phyloP scores from a whole-genome alignment of 495 filamentous ascomycete genomes.

The Glutinoglossum americanum region DNA sequence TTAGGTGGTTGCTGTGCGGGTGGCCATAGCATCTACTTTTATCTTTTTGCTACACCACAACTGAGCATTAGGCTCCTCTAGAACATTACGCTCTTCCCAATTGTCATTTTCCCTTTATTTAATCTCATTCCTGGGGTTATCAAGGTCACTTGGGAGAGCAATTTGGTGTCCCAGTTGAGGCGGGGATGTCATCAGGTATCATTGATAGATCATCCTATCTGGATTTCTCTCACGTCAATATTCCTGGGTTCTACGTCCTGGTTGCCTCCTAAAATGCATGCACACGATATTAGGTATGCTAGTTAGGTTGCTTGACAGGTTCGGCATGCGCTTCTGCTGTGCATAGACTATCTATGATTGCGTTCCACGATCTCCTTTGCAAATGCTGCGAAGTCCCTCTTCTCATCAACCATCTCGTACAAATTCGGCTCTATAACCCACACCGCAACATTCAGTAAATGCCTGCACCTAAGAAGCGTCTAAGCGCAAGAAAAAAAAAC shows the following conservation, averaged over 20 bases:
- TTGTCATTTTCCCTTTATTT: neutral
- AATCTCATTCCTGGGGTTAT: neutral
- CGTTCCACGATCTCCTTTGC: constrained; percentile 61
- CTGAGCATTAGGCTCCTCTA: neutral
- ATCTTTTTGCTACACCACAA: neutral
- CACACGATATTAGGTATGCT: neutral
- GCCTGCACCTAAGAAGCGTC: neutral
- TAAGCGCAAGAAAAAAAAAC: neutral
- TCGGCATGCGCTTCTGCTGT: neutral
- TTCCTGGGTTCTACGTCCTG: neutral
- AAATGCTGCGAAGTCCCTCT: constrained; percentile 70
- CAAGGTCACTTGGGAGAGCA: neutral
- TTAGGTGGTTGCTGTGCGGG: neutral
- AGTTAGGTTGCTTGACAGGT: neutral
- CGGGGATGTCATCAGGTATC: neutral
- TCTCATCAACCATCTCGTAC: constrained; percentile 58
- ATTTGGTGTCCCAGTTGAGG: neutral
- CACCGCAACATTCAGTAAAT: neutral
- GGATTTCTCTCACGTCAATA: neutral
- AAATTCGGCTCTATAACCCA: constrained; percentile 52
- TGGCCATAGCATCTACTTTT: neutral
- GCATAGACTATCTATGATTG: constrained; percentile 25
- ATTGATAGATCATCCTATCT: neutral
- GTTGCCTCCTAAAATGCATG: neutral
- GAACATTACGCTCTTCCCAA: neutral